A percentile compares a stretch with the other conserved stretches of the same genome.
Evolutionary conservation across 192 early-diverging fungal species (phyloP).

Genomic region (Gonapodya prolifera): DNA sequence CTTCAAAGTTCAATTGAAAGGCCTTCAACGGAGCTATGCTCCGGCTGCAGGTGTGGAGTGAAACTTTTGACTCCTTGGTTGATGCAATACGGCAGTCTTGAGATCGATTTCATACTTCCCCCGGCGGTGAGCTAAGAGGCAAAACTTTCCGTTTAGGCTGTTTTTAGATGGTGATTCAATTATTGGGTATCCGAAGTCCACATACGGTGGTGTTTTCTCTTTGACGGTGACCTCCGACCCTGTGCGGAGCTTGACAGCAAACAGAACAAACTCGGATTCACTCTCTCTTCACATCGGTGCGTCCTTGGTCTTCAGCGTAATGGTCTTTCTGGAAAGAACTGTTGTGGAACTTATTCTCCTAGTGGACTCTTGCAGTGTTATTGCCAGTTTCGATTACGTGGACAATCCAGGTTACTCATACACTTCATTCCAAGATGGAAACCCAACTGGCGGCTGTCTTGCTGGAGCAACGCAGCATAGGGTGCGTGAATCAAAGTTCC

Average conservation of each 20-base stretch:
- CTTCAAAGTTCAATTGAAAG: not conserved
- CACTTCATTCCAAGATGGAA: not conserved
- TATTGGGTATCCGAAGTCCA: not conserved
- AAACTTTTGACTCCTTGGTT: not conserved
- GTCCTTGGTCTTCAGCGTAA: not conserved
- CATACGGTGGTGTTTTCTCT: not conserved
- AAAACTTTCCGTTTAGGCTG: not conserved
- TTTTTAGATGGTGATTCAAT: not conserved
- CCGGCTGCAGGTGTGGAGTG: not conserved
- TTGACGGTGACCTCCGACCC: not conserved
- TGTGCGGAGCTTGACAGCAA: not conserved
- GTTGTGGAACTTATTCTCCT: too few species aligned
- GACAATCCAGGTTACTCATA: not conserved
- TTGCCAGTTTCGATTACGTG: not conserved
- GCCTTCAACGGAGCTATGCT: not conserved
- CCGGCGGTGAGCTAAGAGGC: too few species aligned
- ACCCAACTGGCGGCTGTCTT: not conserved
- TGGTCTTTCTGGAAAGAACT: too few species aligned
- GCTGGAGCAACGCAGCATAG: not conserved
- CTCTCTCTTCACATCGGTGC: not conserved
- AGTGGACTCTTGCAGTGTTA: not conserved
- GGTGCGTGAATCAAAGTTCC: too few species aligned
- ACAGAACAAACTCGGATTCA: not conserved
- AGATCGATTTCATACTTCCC: not conserved
- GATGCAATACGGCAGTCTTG: not conserved